These are phyloP conservation scores for Phytophthora tubulina DNA, from an alignment of 352 stramenopile species.

Conservation along the genomic window DNA sequence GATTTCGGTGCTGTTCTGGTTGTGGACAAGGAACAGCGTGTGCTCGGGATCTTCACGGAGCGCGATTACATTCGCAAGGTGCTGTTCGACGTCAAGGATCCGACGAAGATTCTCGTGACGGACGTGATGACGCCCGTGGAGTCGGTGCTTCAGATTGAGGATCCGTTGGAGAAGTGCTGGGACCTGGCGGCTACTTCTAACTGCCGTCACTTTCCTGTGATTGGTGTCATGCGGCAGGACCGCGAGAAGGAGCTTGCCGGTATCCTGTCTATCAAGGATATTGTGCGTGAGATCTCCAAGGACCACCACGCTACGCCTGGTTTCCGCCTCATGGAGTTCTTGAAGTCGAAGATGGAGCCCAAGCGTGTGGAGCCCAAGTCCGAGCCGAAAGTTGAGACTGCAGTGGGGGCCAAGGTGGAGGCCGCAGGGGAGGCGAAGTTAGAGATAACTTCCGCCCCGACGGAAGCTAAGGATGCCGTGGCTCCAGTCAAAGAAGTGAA, in stretches of 20 bases:
- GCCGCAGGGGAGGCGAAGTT: slow-evolving; percentile 19
- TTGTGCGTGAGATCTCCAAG: slow-evolving; percentile 88
- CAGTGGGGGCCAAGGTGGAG: slow-evolving; percentile 27
- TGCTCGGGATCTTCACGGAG: slow-evolving; percentile 88
- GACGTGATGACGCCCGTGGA: slow-evolving; percentile 70
- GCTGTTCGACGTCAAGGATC: slow-evolving; percentile 74
- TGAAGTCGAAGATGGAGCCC: slow-evolving; percentile 81
- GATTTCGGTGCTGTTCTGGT: slow-evolving; percentile 87
- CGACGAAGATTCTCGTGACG: slow-evolving; percentile 58
- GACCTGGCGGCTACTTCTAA: slow-evolving; percentile 68
- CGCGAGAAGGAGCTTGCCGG: slow-evolving; percentile 85
- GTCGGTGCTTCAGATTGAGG: slow-evolving; percentile 77
- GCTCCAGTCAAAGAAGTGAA: slow-evolving; percentile 16
- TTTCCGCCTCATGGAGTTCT: slow-evolving; percentile 88
- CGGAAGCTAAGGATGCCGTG: slow-evolving; percentile 9
- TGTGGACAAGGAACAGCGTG: slow-evolving; percentile 86
- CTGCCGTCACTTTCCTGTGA: slow-evolving; percentile 87
- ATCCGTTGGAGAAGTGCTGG: slow-evolving; percentile 85
- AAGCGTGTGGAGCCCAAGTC: slow-evolving; percentile 50
- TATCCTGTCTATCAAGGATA: slow-evolving; percentile 88
- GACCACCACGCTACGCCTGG: slow-evolving; percentile 74
- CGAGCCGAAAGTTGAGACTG: slow-evolving; percentile 28
- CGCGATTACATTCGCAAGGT: slow-evolving; percentile 88
- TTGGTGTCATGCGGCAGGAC: slow-evolving; percentile 77
- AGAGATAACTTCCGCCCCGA: slow-evolving; percentile 17